Evolutionary conservation across 306 rosid genomes (phyloP), one percentile per base, ranked within the genome.

Genomic region (Styphnolobium japonicum): DNA sequence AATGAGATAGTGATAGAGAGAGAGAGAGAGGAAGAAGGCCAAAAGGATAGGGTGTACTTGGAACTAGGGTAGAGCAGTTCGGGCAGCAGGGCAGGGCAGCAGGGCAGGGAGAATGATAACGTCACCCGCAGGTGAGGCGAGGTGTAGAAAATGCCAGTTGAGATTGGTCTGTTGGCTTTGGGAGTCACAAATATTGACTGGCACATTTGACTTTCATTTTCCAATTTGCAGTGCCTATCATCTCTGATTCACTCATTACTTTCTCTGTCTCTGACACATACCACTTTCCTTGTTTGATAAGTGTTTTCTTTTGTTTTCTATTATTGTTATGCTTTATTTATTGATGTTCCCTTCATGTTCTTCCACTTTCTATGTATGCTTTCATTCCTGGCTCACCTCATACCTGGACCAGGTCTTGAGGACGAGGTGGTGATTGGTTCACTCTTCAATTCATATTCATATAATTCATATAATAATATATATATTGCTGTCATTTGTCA

Each of bases 31-130:
- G 19, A 15, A 64, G 80, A 79, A 56, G 75, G 22, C 79, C 10
- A 58, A 78, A 27, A 36, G 80, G 22, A 73, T 68, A 82, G 85
- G 83, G 82, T 43, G 85, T 78, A 79, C 80, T 84, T 79, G 67
- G 86, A 67, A 80, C 84, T 81, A 79, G 75, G 78, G 77, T 42
- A 83, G 85, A 71, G 84, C 81, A 84, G 90, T 45, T 19, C 49
- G 91, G 93, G 88, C 86, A 81, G 85, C n/a, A n/a, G 81, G 87
- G 66, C 77, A 77, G 34, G 25, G 64, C n/a, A n/a, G n/a, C n/a
- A n/a, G 81, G 87, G 66, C 77, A 77, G 34, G 25, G 64, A 81
- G 80, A 85, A 89, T 78, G 84, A 82, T 88, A 87, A 58, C 45
- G 48, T 78, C 66, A 80, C 90, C 31, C 56, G 81, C 43, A 6